Evolutionary conservation across 2,329 filamentous ascomycete genomes (phyloP).

Genomic region (Fusarium lateritium): DNA sequence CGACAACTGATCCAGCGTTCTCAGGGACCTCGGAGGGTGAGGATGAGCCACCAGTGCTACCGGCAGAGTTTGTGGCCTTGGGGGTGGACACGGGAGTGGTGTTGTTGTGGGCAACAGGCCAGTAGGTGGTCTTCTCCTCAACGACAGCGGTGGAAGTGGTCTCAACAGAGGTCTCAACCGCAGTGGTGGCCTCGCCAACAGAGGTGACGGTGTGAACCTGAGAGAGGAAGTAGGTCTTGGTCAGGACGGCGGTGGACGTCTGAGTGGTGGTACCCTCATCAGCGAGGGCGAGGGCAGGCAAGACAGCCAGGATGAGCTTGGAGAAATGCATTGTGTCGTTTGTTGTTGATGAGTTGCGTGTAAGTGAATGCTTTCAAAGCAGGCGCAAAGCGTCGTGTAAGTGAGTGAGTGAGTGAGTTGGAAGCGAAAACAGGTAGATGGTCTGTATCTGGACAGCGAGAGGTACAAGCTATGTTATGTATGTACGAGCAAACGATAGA

Average conservation of each 20-base stretch:
- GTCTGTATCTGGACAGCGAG: constrained; percentile 48
- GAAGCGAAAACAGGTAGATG: constrained; percentile 42
- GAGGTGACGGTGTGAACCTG: constrained; percentile 60
- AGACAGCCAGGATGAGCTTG: constrained; percentile 63
- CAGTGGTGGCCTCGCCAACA: constrained; percentile 52
- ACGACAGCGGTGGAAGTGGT: constrained; percentile 29
- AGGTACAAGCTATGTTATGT: constrained; percentile 37
- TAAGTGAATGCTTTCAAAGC: constrained; percentile 47
- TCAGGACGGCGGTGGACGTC: constrained; percentile 66
- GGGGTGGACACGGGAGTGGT: constrained; percentile 48
- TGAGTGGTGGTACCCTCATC: constrained; percentile 58
- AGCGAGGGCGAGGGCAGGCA: constrained; percentile 69
- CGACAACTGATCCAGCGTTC: constrained; percentile 61
- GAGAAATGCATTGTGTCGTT: constrained; percentile 56
- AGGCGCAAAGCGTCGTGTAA: constrained; percentile 30
- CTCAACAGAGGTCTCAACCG: constrained; percentile 41
- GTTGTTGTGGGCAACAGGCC: constrained; percentile 48
- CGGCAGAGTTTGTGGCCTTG: constrained; percentile 38
- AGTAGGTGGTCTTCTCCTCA: constrained; percentile 37
- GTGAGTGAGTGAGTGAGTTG: constrained; percentile 36
- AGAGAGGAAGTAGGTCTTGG: constrained; percentile 67
- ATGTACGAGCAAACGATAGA: constrained; percentile 53
- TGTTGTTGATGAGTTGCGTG: constrained; percentile 29
- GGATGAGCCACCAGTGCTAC: constrained; percentile 44
- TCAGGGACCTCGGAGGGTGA: constrained; percentile 56